Evolutionary conservation across 441 rosid species (phyloP).

Genomic region (Kokia cookei): DNA sequence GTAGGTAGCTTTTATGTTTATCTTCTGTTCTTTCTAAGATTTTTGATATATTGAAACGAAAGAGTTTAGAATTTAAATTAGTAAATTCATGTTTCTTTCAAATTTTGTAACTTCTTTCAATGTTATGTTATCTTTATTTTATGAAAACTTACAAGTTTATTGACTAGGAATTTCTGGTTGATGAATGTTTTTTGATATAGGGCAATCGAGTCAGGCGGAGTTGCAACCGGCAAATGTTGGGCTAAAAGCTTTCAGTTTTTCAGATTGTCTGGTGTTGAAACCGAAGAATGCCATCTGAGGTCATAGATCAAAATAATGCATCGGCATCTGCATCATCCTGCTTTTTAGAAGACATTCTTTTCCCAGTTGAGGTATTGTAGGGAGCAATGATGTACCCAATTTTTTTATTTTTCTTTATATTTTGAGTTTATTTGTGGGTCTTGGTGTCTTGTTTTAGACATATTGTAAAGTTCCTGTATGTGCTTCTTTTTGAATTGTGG

Average conservation of each 20-base stretch:
- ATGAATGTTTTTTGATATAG: slow-evolving; percentile 21
- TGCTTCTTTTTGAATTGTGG: background rate
- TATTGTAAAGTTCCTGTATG: background rate
- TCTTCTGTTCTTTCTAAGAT: background rate
- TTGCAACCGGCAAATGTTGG: background rate
- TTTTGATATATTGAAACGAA: background rate
- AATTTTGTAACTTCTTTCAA: background rate
- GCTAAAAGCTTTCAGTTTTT: slow-evolving; percentile 18
- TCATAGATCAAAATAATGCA: slow-evolving; percentile 60
- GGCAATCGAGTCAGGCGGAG: slow-evolving; percentile 8
- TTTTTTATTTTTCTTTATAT: background rate
- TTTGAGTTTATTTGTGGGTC: background rate
- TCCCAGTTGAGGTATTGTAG: slow-evolving; percentile 55
- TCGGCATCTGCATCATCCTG: slow-evolving; percentile 31
- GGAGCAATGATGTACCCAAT: background rate
- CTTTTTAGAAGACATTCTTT: slow-evolving; percentile 38
- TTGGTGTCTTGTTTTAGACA: background rate
- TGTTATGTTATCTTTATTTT: background rate
- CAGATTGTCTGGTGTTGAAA: slow-evolving; percentile 15
- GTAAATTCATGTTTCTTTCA: background rate
- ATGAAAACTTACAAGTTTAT: background rate
- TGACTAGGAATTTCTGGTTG: slow-evolving; percentile 9
- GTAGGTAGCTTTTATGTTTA: slow-evolving; percentile 5
- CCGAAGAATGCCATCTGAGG: slow-evolving; percentile 51
- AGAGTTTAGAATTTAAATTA: background rate